These are phyloP conservation scores for Licmophora abbreviata DNA, from an alignment of 108 stramenopile genomes.

Conservation along the genomic window DNA sequence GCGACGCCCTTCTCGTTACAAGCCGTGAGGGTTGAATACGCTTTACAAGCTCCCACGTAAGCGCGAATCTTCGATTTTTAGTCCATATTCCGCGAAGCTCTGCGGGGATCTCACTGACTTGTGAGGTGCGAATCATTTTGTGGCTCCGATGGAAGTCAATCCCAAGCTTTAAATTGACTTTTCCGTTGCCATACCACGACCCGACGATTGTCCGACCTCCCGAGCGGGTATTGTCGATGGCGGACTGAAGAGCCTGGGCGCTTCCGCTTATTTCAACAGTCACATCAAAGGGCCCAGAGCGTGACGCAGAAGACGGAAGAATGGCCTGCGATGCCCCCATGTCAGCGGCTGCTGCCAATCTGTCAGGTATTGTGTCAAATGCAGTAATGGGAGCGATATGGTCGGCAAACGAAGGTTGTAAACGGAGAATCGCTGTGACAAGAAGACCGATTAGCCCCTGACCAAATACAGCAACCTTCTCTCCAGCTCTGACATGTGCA, in stretches of 20 bases:
- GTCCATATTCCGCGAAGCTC: conserved; percentile 66
- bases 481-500: conserved; percentile 74
- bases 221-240: conserved; percentile 68
- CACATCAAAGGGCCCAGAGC: conserved; percentile 74
- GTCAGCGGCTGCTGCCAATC: conserved; percentile 50
- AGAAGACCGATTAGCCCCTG: conserved; percentile 90
- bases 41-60: conserved; percentile 78
- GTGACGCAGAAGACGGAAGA: conserved; percentile 31
- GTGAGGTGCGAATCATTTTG: conserved; percentile 74
- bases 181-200: conserved; percentile 80
- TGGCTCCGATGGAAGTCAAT: conserved; percentile 91
- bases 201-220: conserved; percentile 81
- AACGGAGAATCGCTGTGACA: conserved; percentile 63
- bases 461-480: conserved; percentile 83
- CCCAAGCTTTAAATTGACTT: conserved; percentile 74
- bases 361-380: conserved; percentile 71
- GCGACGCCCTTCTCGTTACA: conserved; percentile 40
- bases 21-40: conserved; percentile 65
- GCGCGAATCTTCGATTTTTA: conserved; percentile 71
- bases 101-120: conserved; percentile 74
- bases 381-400: conserved; percentile 43
- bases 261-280: conserved; percentile 89
- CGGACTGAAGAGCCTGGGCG: conserved; percentile 68
- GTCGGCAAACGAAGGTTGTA: neutral
- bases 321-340: conserved; percentile 79